Evolutionary conservation across 306 rosid genomes (phyloP).

Genomic region (Quercus rubra): DNA sequence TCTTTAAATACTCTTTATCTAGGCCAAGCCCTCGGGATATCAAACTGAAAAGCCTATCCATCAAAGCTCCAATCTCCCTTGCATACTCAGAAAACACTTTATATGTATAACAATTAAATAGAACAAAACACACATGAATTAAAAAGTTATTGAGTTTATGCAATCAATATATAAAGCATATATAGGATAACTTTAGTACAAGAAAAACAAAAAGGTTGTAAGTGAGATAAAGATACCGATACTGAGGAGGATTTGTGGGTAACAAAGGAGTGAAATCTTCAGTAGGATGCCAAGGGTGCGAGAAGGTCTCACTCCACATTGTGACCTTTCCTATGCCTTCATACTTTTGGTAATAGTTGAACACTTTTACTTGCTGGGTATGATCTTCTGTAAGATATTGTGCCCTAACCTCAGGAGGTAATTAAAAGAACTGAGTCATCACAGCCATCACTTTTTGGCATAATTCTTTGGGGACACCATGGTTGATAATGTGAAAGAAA

Average conservation of each 20-base stretch:
- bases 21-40: slow-evolving; percentile 45
- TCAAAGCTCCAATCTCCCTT: slow-evolving; percentile 36
- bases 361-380: slow-evolving; percentile 25
- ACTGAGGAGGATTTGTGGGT: slow-evolving; percentile 31
- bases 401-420: slow-evolving; percentile 31
- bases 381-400: slow-evolving; percentile 27
- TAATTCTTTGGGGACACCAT: slow-evolving; percentile 36
- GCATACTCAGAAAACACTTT: slow-evolving; percentile 50
- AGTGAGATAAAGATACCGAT: slow-evolving; percentile 4
- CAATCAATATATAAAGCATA: no score
- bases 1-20: slow-evolving; percentile 30
- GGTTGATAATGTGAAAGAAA: slow-evolving; percentile 47
- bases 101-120: neutral
- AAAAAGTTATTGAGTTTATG: no score
- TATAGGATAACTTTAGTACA: no score
- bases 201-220: no score
- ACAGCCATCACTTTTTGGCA: slow-evolving; percentile 28
- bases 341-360: slow-evolving; percentile 20
- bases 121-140: neutral
- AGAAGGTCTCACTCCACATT: slow-evolving; percentile 50
- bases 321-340: slow-evolving; percentile 19
- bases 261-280: slow-evolving; percentile 20
- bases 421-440: slow-evolving; percentile 27
- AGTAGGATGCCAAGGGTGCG: slow-evolving; percentile 35
- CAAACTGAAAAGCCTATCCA: slow-evolving; percentile 34